Base-by-base conservation (phyloP, 257 asterid species). In the Haberlea rhodopensis region DNA sequence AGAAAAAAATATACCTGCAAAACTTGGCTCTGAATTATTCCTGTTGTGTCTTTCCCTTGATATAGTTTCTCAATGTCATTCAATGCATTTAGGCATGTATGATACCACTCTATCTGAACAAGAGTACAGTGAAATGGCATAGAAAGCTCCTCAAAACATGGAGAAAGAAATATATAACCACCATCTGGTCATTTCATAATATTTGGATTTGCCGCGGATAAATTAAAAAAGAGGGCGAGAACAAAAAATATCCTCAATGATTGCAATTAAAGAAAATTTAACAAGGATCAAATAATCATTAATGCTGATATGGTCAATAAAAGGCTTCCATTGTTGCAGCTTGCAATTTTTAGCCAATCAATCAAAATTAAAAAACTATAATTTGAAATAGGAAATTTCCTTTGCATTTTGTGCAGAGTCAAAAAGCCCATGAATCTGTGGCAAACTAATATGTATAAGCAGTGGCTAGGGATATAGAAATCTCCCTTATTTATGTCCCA, bases 21-120 rank as follows among this genome's bases (percentile, higher is more conserved):
- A 71, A 94, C 91, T 82, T 94, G 90, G 82, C 88, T 83, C 79
- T 90, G 97, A 67, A 94, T 80, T 69, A 84, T 75, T 67, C 79
- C 82, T 63, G 86, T 79, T 34, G 82, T 75, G 71, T 79, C 95
- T 71, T 94, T 90, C 79, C 86, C 96, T 68, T 80, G 85, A 78
- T 88, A 72, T 62, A 86, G 82, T 68, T 55, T 80, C 78, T 94
- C 92, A 61, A 87, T 82, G 66, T 83, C 82, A 75, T 87, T 87
- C 77, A 94, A 72, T 55, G 79, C 91, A 65, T 90, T 95, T 32
- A 74, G 67, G 70, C 86, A 84, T 67, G 69, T 86, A 65, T 82
- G 76, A 70, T 80, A 79, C 99, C 99, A 90, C 62, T 84, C 97
- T 68, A 80, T 79, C 99, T 90, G 95, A 52, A 72, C 64, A 60